Conservation (phyloP, 129 eudicot genomes). For the Chrysanthemum seticuspe region DNA sequence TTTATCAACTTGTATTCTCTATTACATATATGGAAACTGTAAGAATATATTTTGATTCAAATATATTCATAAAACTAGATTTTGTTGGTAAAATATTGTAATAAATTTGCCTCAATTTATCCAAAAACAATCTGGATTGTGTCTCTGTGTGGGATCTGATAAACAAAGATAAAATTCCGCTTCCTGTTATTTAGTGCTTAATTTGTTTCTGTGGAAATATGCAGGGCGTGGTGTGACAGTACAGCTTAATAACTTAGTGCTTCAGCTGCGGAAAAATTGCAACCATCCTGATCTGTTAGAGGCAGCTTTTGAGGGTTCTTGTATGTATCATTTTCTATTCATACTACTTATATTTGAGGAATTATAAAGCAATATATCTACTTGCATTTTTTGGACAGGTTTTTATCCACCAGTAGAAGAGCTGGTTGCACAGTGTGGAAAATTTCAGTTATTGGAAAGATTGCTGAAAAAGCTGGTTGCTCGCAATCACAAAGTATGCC, state of each 20-base stretch:
- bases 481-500: slow-evolving; percentile 76
- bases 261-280: slow-evolving; percentile 94
- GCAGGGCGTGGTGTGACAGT: slow-evolving; percentile 69
- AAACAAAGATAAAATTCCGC: not conserved
- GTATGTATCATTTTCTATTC: slow-evolving; percentile 44
- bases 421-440: slow-evolving; percentile 92
- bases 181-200: not conserved
- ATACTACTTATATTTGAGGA: not conserved
- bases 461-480: slow-evolving; percentile 60
- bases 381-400: slow-evolving; percentile 38
- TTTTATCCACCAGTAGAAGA: slow-evolving; percentile 86
- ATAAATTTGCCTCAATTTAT: too few relatives aligned
- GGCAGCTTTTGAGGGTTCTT: slow-evolving; percentile 78
- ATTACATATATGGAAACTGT: too few relatives aligned
- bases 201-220: slow-evolving; percentile 17
- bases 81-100: too few relatives aligned
- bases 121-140: not conserved
- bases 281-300: slow-evolving; percentile 94
- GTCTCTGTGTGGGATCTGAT: not conserved
- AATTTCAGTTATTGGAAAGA: slow-evolving; percentile 74
- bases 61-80: too few relatives aligned
- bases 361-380: not conserved
- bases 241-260: slow-evolving; percentile 66
- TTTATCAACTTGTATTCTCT: too few relatives aligned
- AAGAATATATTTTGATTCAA: too few relatives aligned